Evolutionary conservation across 345 rosid genomes (phyloP), one percentile per base, ranked within the genome.

Genomic region (Excoecaria cochinchinensis): DNA sequence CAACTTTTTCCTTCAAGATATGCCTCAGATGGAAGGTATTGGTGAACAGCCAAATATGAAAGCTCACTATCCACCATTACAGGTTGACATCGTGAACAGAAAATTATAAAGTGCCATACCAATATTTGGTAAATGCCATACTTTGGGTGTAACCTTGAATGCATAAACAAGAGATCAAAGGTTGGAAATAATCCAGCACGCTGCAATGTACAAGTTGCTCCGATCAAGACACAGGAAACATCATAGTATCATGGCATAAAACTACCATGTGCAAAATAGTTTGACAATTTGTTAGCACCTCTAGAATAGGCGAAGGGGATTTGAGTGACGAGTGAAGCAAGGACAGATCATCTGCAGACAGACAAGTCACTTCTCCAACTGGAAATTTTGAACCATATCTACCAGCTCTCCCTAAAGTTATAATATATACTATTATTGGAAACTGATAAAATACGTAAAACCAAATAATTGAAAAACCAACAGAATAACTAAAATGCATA

Each of bases 301-400:
- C 91, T 42, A 95, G 76, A 71, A 80, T 70, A 71, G 97, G 97
- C 78, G 97, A 95, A 53, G 90, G 86, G 38, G 88, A 79, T 48
- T 79, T 79, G 75, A 94, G 72, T 25, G 99, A 83, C 38, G 90
- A 76, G 62, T 90, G 97, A 78, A 94, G 97, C 80, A 94, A 83
- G 42, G 91, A 89, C 73, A 94, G 87, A 84, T 94, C 97, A 21
- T 77, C 82, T 67, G 73, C 78, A 61, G 79, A 47, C 69, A 91
- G 84, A 83, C 98, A 95, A 62, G 99, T 95, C 76, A 95, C 99
- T 82, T 95, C 92, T 60, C 98, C 98, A n/a, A 81, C 78, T 66
- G 97, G 97, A 81, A 84, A 95, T 64, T 91, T 88, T 74, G 99
- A 94, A 55, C 89, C 90, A 72, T 90, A 94, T 82, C 98, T 85